Base-by-base conservation (phyloP, 768 basidiomycete species). In the Royoungia palumana region DNA sequence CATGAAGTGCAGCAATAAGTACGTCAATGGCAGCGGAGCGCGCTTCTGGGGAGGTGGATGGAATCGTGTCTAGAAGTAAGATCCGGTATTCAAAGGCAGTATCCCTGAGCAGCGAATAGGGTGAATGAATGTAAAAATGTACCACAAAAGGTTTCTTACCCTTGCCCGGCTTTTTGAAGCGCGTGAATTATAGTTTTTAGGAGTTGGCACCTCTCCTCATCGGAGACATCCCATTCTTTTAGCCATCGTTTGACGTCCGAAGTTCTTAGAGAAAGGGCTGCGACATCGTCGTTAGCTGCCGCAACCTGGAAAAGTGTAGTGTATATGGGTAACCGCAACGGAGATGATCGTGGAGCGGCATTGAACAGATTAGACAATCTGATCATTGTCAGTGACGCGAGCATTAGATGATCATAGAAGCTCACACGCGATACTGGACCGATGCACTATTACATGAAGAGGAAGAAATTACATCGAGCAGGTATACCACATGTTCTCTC, bases 291-390 rank as follows among this genome's bases (percentile, higher is more conserved):
- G 54, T 83, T 81, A 19, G 72, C 65, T 21, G 71, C 71, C 6
- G 88, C 83, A 39, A 83, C 62, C 20, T 79, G 68, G 20, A 93
- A 68, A 17, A 92, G 77, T 9, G 79, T 69, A 17, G 69, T 75
- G 58, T 84, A 88, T 19, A 89, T 84, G 6, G 72, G 60, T 25
- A 80, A 68, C 5, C 90, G 82, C 47, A 87, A 70, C 14, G 81
- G 64, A 4, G 89, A 91, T 40, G 70, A 74, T 47, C 80, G 78
- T 21, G 89, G 85, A 12, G 82, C 68, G 11, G 84, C 76, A 59
- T 93, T 91, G 77, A 90, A 91, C 25, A 92, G 67, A 63, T 90
- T 91, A 20, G 90, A 83, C 10, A 92, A 70, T 60, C 90, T 92
- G 55, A 22, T 49, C 34, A 37, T 41, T 19, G 44, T 55, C 39